A percentile compares a stretch with the other conserved stretches of the same genome.
These are phyloP conservation scores for Peronospora farinosa DNA, from an alignment of 352 stramenopile genomes.

Conservation along the genomic window DNA sequence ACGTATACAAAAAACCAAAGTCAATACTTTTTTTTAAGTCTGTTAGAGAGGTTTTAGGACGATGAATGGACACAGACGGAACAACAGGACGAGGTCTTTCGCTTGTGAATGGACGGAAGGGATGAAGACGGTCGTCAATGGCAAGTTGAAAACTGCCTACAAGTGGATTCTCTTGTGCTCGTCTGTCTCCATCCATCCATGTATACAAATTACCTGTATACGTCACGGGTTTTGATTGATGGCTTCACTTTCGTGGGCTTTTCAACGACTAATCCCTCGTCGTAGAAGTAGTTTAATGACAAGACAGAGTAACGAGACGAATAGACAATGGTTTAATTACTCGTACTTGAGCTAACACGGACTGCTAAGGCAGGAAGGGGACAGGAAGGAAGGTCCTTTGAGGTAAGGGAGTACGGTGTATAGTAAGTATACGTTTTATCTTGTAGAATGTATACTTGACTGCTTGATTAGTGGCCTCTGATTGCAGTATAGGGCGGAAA, in stretches of 20 bases:
- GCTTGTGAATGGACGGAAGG: neutral
- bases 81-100: neutral
- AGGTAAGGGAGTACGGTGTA: slow-evolving; percentile 14
- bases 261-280: neutral
- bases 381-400: slow-evolving; percentile 14
- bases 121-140: neutral
- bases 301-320: neutral
- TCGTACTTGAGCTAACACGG: slow-evolving; percentile 7
- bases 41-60: neutral
- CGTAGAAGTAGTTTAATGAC: neutral
- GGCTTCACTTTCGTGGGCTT: slow-evolving; percentile 13
- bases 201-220: slow-evolving; percentile 4
- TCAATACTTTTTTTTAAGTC: neutral
- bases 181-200: slow-evolving; percentile 23
- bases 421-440: slow-evolving; percentile 15
- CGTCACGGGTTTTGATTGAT: slow-evolving; percentile 13
- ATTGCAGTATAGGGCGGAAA: too few species aligned
- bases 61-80: neutral
- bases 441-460: slow-evolving; percentile 11
- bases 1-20: neutral
- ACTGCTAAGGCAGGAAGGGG: slow-evolving; percentile 9
- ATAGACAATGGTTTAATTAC: neutral
- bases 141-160: slow-evolving; percentile 3
- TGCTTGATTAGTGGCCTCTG: slow-evolving; percentile 6
- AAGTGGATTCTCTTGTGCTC: neutral